A percentile compares a stretch with the other conserved stretches of the same genome.
phyloP scores from a whole-genome alignment of 768 basidiomycete genomes.

The Lyophyllum semitale region DNA sequence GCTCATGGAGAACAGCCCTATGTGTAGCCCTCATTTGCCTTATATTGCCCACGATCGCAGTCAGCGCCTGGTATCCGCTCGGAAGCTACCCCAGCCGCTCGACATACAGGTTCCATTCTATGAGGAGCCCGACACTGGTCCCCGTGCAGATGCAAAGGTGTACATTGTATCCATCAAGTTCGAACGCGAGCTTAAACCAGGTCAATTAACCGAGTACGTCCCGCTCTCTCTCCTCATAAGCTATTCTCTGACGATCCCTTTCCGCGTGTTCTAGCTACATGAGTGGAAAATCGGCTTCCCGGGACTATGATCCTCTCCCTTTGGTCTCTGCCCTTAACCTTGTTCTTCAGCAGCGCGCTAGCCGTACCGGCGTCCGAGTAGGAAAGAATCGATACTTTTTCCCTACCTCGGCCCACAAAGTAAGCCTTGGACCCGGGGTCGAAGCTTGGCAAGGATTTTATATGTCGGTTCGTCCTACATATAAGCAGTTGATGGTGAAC shows the following conservation, averaged over 20 bases:
- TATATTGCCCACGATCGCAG: slow-evolving; percentile 57
- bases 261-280: slow-evolving; percentile 45
- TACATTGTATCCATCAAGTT: slow-evolving; percentile 46
- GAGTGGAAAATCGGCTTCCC: slow-evolving; percentile 43
- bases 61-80: slow-evolving; percentile 47
- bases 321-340: slow-evolving; percentile 62
- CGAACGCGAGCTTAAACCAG: slow-evolving; percentile 38
- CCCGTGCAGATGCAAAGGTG: slow-evolving; percentile 35
- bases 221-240: neutral
- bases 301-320: slow-evolving; percentile 49
- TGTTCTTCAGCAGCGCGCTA: slow-evolving; percentile 50
- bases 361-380: slow-evolving; percentile 48
- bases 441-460: slow-evolving; percentile 49
- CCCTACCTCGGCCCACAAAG: slow-evolving; percentile 26
- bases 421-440: slow-evolving; percentile 33
- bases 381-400: slow-evolving; percentile 64
- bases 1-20: slow-evolving; percentile 46
- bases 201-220: slow-evolving; percentile 34
- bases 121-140: slow-evolving; percentile 40
- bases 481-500: slow-evolving; percentile 54
- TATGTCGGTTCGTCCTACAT: slow-evolving; percentile 48
- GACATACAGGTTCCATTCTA: slow-evolving; percentile 40
- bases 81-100: slow-evolving; percentile 45
- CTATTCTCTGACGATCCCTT: neutral
- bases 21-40: slow-evolving; percentile 33